Evolutionary conservation across 208 protist species (phyloP).

Genomic region (Leishmania turanica): DNA sequence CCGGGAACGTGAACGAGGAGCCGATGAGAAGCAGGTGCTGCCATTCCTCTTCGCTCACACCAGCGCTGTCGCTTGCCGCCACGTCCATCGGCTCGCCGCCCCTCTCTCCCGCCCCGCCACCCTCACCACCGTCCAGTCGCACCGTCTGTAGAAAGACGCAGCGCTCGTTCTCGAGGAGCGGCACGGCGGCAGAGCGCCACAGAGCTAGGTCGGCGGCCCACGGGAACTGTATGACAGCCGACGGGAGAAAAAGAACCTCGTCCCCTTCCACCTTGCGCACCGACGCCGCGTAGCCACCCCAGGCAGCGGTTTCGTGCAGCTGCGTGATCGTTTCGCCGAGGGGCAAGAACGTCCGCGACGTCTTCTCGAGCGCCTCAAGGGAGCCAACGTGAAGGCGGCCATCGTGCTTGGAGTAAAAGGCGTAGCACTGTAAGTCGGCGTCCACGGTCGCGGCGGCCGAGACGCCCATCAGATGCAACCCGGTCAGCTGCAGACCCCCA

Average conservation of each 20-base stretch:
- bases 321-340: slow-evolving; percentile 70
- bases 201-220: slow-evolving; percentile 24
- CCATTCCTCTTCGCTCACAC: background rate
- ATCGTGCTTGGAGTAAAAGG: slow-evolving; percentile 28
- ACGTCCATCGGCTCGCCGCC: background rate
- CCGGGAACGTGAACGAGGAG: slow-evolving; percentile 80
- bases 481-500: slow-evolving; percentile 18
- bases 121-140: slow-evolving; percentile 23
- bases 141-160: slow-evolving; percentile 77
- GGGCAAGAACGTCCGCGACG: slow-evolving; percentile 46
- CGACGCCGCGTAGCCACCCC: slow-evolving; percentile 57
- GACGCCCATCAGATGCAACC: slow-evolving; percentile 28
- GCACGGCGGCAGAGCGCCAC: slow-evolving; percentile 22
- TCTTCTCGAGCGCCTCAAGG: slow-evolving; percentile 52
- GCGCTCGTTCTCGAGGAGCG: slow-evolving; percentile 79
- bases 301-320: slow-evolving; percentile 53
- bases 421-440: slow-evolving; percentile 24
- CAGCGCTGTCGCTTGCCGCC: background rate
- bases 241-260: slow-evolving; percentile 55
- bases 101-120: slow-evolving; percentile 12
- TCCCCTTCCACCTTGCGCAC: slow-evolving; percentile 63
- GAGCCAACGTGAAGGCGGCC: slow-evolving; percentile 32
- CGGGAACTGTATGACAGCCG: slow-evolving; percentile 24
- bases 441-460: slow-evolving; percentile 28
- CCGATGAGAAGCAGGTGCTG: slow-evolving; percentile 61